Evolutionary conservation across 2,329 filamentous ascomycete genomes (phyloP), one percentile per base, ranked within the genome.

Genomic region (Blumeriella jaapii): DNA sequence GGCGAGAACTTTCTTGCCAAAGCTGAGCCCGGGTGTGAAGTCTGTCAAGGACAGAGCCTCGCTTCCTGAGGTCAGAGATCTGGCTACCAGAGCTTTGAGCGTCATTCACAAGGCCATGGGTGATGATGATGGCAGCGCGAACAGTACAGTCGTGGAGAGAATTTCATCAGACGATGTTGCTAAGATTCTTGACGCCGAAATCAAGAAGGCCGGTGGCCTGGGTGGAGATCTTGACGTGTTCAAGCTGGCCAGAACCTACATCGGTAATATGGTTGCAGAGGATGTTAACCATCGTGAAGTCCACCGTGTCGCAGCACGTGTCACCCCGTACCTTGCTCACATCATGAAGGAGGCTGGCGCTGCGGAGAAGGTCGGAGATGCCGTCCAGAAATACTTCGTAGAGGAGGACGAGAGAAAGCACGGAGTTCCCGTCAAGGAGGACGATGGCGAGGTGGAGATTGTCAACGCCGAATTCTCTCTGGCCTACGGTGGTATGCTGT

Each of bases 401-500:
- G 77, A 78, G 0, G 87, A 95, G 60, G 89, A 96, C 49, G 68
- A 84, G 53, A 82, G 85, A 59, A 91, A 84, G 55, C 93, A 76
- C 51, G 89, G 87, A 45, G 75, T 80, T 35, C 83, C 86, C 2
- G 69, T 83, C 46, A 82, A 87, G 59, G 84, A 91, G 43, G 85
- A 95, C 41, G 84, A 93, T 41, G 87, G 86, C 40, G 91, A 98
- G 62, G 69, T 80, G 14, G 91, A 96, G 61, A 94, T 98, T 55
- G 91, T 98, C 57, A 96, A 98, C 53, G 89, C 91, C 29, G 82
- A 91, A 56, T 98, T 98, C 66, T 98, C 91, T 13, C 74, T 98
- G 15, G 91, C 87, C 30, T 98, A 98, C 55, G 91, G 91, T 58
- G 91, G 91, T 54, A 96, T 95, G 87, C 74, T 98, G 48, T 67